Percentiles rank a stretch among this genome's conserved stretches.
Conservation (phyloP, 257 asterid species). For the Solanum chmielewskii region DNA sequence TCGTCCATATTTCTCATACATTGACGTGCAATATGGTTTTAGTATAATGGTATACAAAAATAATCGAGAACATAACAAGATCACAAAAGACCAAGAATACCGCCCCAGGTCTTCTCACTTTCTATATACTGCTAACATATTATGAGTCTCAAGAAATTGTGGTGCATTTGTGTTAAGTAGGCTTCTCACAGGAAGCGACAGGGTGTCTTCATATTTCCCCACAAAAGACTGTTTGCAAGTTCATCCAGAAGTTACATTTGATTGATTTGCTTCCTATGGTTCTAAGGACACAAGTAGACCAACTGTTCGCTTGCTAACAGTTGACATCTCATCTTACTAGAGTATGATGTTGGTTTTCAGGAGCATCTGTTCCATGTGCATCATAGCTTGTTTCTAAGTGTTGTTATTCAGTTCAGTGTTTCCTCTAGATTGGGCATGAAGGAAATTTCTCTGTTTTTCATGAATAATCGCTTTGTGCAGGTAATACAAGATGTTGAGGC, state of each 20-base stretch:
- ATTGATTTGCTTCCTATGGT: neutral
- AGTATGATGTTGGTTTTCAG: neutral
- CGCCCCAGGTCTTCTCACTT: neutral
- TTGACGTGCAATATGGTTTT: neutral
- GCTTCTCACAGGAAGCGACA: neutral
- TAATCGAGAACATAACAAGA: neutral
- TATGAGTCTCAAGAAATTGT: neutral
- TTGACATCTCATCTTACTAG: neutral
- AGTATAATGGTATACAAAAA: neutral
- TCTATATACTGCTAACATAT: neutral
- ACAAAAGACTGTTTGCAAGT: neutral
- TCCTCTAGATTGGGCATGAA: neutral
- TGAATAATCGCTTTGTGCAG: slow-evolving; percentile 26
- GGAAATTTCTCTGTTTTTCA: slow-evolving; percentile 5
- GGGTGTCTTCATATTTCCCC: neutral
- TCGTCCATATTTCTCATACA: neutral
- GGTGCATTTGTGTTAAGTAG: neutral
- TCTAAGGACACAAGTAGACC: neutral
- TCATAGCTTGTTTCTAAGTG: neutral
- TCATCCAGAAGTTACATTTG: neutral
- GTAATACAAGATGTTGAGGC: slow-evolving; percentile 72
- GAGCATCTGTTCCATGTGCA: neutral
- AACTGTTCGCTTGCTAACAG: neutral
- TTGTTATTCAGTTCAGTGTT: neutral
- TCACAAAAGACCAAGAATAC: neutral